phyloP scores from a whole-genome alignment of 139 green algal genomes.

The Desmodesmus armatus region DNA sequence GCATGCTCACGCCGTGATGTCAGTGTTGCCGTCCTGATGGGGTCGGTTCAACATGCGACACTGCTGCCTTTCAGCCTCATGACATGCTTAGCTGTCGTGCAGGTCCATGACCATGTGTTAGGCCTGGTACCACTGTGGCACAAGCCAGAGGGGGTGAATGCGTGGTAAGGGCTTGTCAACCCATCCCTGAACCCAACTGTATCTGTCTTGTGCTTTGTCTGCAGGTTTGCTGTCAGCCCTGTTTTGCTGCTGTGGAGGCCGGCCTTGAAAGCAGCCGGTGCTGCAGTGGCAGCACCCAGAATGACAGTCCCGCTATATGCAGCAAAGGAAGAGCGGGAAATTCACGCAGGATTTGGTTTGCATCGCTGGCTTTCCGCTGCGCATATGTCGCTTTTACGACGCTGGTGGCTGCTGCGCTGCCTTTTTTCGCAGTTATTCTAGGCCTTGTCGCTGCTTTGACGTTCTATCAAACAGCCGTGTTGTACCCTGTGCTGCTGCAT shows the following conservation, averaged over 20 bases:
- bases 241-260: slow-evolving; percentile 13
- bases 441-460: slow-evolving; percentile 1
- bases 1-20: no score
- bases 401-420: not conserved
- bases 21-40: no score
- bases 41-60: not conserved
- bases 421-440: slow-evolving; percentile 20
- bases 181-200: not conserved
- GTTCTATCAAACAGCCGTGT: not conserved
- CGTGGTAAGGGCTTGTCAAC: not conserved
- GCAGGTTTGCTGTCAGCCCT: slow-evolving; percentile 27
- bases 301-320: not conserved
- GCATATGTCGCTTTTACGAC: slow-evolving; percentile 17
- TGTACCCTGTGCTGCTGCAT: slow-evolving; percentile 28
- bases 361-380: not conserved
- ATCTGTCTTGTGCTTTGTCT: not conserved
- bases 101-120: not conserved
- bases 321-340: no score
- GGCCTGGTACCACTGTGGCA: no score
- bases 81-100: not conserved
- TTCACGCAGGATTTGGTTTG: not conserved
- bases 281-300: not conserved
- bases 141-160: not conserved
- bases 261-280: not conserved
- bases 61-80: not conserved